Evolutionary conservation across 1,139 yeast species (phyloP).

Genomic region (Sugiyamaella grinbergsii): DNA sequence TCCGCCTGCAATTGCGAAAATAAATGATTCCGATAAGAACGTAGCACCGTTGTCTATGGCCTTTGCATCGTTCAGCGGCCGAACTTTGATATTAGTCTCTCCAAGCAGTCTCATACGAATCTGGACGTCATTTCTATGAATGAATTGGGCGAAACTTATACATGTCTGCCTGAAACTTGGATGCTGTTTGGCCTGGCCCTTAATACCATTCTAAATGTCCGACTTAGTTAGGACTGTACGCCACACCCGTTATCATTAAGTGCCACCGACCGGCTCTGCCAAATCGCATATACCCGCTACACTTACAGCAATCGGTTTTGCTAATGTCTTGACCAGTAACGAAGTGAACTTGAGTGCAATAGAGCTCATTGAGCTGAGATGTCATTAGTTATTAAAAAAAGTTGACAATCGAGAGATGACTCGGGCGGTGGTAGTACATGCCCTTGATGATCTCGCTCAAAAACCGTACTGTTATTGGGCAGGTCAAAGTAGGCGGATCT

Average conservation of each 20-base stretch:
- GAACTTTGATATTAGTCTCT: slow-evolving; percentile 54
- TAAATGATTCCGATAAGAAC: slow-evolving; percentile 72
- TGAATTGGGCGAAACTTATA: slow-evolving; percentile 68
- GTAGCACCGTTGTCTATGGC: slow-evolving; percentile 87
- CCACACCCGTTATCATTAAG: background rate
- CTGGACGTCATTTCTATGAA: slow-evolving; percentile 67
- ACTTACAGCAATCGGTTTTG: slow-evolving; percentile 75
- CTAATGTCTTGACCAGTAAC: slow-evolving; percentile 70
- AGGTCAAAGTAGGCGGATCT: background rate
- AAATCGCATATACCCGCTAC: background rate
- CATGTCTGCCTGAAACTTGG: slow-evolving; percentile 64
- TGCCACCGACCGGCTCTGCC: too few species aligned
- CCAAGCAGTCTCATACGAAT: slow-evolving; percentile 68
- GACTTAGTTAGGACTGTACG: slow-evolving; percentile 10
- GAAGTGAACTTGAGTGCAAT: slow-evolving; percentile 77
- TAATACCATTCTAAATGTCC: slow-evolving; percentile 51
- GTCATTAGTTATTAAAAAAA: background rate
- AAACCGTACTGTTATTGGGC: background rate
- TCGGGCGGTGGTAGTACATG: too few species aligned
- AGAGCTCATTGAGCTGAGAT: slow-evolving; percentile 41
- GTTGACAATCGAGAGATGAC: background rate
- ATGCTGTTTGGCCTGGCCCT: slow-evolving; percentile 76
- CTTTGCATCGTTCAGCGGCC: slow-evolving; percentile 81
- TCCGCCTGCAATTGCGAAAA: slow-evolving; percentile 77
- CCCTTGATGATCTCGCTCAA: background rate